phyloP scores from a whole-genome alignment of 2,329 filamentous ascomycete genomes.

The Emergomyces pasteurianus region DNA sequence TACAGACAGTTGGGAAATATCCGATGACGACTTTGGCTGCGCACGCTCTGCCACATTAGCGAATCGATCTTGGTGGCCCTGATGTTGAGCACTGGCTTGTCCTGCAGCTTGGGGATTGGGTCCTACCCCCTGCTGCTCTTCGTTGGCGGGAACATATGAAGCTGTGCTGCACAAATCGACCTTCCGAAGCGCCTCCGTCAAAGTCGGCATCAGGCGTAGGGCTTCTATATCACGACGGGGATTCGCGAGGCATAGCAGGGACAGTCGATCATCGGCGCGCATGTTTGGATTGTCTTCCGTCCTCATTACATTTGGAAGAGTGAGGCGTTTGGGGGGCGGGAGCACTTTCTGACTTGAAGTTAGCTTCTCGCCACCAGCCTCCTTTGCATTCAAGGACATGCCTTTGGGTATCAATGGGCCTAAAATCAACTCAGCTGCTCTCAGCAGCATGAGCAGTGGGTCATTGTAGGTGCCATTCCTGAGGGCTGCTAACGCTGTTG shows the following conservation, averaged over 20 bases:
- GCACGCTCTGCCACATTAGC: background rate
- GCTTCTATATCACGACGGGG: background rate
- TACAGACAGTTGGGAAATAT: background rate
- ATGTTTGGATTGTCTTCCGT: background rate
- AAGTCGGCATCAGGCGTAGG: background rate
- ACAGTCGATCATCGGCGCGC: background rate
- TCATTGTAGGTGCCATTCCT: background rate
- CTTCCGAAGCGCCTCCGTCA: background rate
- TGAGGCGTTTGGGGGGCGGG: background rate
- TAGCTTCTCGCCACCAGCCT: background rate
- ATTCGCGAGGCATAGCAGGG: background rate
- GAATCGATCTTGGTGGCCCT: background rate
- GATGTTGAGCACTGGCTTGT: background rate
- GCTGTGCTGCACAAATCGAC: background rate
- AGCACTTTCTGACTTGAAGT: background rate
- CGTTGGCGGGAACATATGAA: background rate
- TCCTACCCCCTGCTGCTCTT: too few relatives aligned
- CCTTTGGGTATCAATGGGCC: background rate
- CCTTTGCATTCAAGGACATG: background rate
- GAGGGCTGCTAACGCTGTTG: background rate
- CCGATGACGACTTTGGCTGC: background rate
- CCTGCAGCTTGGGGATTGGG: background rate
- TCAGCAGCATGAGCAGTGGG: background rate
- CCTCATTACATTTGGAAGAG: background rate
- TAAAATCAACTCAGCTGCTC: background rate